Conservation (phyloP, 495 filamentous ascomycete species). For the Penicillium bialowiezense region DNA sequence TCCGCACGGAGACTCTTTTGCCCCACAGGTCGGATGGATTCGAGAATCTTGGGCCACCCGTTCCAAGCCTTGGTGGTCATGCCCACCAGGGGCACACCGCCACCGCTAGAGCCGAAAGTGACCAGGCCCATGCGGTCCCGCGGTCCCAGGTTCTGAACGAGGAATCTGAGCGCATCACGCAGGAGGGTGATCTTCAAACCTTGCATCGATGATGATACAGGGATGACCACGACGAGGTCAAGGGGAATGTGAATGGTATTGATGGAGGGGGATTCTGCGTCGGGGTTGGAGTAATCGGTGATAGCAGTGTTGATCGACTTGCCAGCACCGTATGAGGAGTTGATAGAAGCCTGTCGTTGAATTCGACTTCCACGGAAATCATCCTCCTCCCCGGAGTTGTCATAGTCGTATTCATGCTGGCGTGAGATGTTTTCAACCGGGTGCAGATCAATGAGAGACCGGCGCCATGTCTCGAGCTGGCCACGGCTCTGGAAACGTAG, state of each 20-base stretch:
- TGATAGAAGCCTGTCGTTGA: slow-evolving; percentile 81
- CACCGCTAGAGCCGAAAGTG: slow-evolving; percentile 93
- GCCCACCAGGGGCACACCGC: slow-evolving; percentile 91
- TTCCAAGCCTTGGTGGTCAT: slow-evolving; percentile 94
- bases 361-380: slow-evolving; percentile 72
- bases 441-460: slow-evolving; percentile 82
- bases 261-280: slow-evolving; percentile 49
- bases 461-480: slow-evolving; percentile 89
- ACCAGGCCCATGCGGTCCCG: slow-evolving; percentile 96
- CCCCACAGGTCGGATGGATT: slow-evolving; percentile 86
- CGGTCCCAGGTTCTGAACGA: slow-evolving; percentile 88
- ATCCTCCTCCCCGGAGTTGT: slow-evolving; percentile 87
- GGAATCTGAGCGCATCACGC: slow-evolving; percentile 89
- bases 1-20: slow-evolving; percentile 96
- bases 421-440: slow-evolving; percentile 56
- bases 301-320: slow-evolving; percentile 46
- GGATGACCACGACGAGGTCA: slow-evolving; percentile 95
- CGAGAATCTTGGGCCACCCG: slow-evolving; percentile 85
- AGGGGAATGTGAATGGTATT: slow-evolving; percentile 83
- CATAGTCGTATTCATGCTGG: slow-evolving; percentile 71
- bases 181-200: slow-evolving; percentile 95
- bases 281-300: slow-evolving; percentile 65
- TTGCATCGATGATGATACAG: slow-evolving; percentile 98
- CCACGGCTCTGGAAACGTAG: slow-evolving; percentile 82
- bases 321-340: slow-evolving; percentile 74